Evolutionary conservation across 257 asterid genomes (phyloP).

Genomic region (Striga asiatica): DNA sequence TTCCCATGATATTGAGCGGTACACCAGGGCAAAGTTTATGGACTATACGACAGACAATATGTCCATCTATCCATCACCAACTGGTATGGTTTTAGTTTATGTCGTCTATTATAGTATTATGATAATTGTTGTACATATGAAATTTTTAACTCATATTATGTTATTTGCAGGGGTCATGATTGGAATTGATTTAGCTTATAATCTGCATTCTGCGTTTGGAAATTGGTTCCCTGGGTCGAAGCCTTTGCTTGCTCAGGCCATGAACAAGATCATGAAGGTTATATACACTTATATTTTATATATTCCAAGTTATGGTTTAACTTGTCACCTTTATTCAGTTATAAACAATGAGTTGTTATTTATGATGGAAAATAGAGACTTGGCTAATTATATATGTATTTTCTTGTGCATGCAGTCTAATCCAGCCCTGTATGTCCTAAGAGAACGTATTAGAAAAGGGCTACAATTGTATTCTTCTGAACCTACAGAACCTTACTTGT

Average conservation of each 20-base stretch:
- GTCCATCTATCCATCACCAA: constrained; percentile 98
- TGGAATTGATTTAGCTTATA: constrained; percentile 94
- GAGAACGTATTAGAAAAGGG: constrained; percentile 96
- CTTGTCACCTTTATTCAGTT: background rate
- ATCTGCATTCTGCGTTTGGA: constrained; percentile 95
- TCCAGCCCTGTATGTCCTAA: constrained; percentile 87
- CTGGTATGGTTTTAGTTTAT: constrained; percentile 39
- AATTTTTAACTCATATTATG: background rate
- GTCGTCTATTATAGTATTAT: too few species aligned
- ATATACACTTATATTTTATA: background rate
- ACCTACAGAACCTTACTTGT: constrained; percentile 95
- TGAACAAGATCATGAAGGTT: constrained; percentile 99
- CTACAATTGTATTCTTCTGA: constrained; percentile 95
- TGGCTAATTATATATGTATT: constrained; percentile 7
- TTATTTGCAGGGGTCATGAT: constrained; percentile 83
- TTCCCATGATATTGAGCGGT: constrained; percentile 94
- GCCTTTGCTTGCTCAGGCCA: constrained; percentile 95
- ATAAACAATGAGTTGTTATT: background rate
- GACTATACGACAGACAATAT: constrained; percentile 97
- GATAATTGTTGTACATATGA: background rate
- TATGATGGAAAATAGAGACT: background rate
- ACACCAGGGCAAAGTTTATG: constrained; percentile 94
- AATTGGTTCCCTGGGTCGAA: constrained; percentile 99
- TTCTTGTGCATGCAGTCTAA: constrained; percentile 64
- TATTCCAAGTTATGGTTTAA: too few species aligned